Percentiles rank a stretch among this genome's conserved stretches.
Conservation (phyloP, 306 rosid genomes). For the Cicer pinnatifidum region DNA sequence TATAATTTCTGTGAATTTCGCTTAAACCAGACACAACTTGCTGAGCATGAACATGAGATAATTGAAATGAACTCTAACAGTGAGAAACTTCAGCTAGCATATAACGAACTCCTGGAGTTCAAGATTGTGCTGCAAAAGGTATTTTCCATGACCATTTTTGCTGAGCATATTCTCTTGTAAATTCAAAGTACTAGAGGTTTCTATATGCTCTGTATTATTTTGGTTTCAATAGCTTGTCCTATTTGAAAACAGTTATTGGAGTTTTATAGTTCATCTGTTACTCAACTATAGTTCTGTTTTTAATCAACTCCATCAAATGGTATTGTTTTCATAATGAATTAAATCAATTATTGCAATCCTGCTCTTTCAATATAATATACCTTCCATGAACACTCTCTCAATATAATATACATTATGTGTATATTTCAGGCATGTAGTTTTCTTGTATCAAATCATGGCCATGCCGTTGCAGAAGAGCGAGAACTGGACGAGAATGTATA, state of each 20-base stretch:
- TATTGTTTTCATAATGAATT: background rate
- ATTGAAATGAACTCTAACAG: conserved; percentile 89
- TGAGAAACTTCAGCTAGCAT: conserved; percentile 88
- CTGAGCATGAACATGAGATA: conserved; percentile 95
- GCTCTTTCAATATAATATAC: conserved; percentile 25
- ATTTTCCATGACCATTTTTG: conserved; percentile 42
- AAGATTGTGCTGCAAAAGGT: conserved; percentile 96
- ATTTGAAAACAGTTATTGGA: conserved; percentile 33
- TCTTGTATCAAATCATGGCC: conserved; percentile 74
- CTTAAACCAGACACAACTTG: conserved; percentile 74
- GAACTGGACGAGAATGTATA: conserved; percentile 79
- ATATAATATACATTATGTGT: conserved; percentile 34
- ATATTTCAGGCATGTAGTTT: conserved; percentile 79
- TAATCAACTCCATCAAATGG: conserved; percentile 9
- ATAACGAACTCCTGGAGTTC: conserved; percentile 95
- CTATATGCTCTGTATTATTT: conserved; percentile 14
- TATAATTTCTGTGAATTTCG: conserved; percentile 35
- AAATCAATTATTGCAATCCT: background rate
- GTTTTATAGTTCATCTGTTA: conserved; percentile 9
- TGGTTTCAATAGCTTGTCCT: conserved; percentile 23
- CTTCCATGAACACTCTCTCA: conserved; percentile 38
- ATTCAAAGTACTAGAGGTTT: conserved; percentile 21
- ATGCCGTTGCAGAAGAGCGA: conserved; percentile 66
- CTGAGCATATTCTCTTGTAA: conserved; percentile 36
- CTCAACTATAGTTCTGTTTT: background rate